phyloP scores from a whole-genome alignment of 495 filamentous ascomycete species.

The Niebla homalea region DNA sequence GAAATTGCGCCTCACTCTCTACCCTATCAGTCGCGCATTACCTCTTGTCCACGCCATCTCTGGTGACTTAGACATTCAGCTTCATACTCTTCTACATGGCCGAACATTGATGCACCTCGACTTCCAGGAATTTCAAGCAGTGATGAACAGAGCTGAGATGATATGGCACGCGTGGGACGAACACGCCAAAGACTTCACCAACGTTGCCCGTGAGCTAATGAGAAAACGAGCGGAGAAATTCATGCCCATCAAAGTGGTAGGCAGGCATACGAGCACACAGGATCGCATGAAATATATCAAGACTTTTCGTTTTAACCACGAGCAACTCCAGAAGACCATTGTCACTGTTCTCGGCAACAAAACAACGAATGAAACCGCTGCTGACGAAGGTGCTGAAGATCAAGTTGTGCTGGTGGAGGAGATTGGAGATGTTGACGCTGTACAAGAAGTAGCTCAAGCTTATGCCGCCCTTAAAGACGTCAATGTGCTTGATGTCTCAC shows the following conservation, averaged over 20 bases:
- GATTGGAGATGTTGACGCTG: slow-evolving; percentile 95
- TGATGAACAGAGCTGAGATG: slow-evolving; percentile 69
- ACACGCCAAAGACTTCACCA: slow-evolving; percentile 91
- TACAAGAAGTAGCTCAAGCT: slow-evolving; percentile 86
- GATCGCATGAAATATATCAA: slow-evolving; percentile 83
- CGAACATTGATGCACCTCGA: slow-evolving; percentile 81
- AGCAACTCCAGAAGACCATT: slow-evolving; percentile 92
- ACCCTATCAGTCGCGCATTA: slow-evolving; percentile 81
- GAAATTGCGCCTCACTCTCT: slow-evolving; percentile 87
- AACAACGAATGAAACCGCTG: slow-evolving; percentile 32
- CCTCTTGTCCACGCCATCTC: slow-evolving; percentile 98
- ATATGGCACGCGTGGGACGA: slow-evolving; percentile 94
- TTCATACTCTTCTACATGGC: slow-evolving; percentile 76
- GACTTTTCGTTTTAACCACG: slow-evolving; percentile 89
- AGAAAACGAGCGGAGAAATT: slow-evolving; percentile 88
- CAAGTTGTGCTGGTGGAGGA: slow-evolving; percentile 70
- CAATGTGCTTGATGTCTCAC: slow-evolving; percentile 83
- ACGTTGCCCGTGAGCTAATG: slow-evolving; percentile 86
- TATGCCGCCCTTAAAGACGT: slow-evolving; percentile 88
- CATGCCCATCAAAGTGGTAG: slow-evolving; percentile 88
- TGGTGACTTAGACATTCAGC: slow-evolving; percentile 70
- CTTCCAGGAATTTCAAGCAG: slow-evolving; percentile 71
- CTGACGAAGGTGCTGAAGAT: slow-evolving; percentile 33
- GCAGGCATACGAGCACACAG: slow-evolving; percentile 74
- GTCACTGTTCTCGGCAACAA: slow-evolving; percentile 82